phyloP scores from a whole-genome alignment of 768 basidiomycete species.

The Serendipita sp. region DNA sequence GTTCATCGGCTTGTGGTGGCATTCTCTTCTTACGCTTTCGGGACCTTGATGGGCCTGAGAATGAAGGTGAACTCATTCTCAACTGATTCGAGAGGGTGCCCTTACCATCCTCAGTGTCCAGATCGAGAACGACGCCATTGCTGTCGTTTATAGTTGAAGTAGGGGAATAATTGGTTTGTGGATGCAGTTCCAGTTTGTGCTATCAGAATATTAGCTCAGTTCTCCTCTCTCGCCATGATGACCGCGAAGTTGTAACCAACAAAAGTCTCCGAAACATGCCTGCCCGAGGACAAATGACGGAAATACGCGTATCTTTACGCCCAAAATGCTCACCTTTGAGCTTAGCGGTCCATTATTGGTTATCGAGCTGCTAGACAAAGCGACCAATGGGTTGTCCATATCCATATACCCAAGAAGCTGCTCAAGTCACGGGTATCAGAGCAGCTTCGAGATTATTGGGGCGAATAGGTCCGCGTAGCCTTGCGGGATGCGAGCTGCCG shows the following conservation, averaged over 20 bases:
- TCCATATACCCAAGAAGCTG: not conserved
- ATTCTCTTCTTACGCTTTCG: slow-evolving; percentile 19
- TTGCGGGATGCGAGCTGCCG: not conserved
- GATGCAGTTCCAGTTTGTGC: too few relatives aligned
- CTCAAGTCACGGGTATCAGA: not conserved
- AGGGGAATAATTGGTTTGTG: too few relatives aligned
- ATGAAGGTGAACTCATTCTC: slow-evolving; percentile 6
- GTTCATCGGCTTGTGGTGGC: slow-evolving; percentile 33
- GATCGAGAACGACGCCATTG: not conserved
- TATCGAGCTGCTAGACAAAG: not conserved
- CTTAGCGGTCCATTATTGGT: not conserved
- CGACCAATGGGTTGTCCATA: not conserved
- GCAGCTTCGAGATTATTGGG: not conserved
- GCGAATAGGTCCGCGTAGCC: not conserved
- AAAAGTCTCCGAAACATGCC: not conserved
- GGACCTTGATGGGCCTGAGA: not conserved
- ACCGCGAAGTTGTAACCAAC: not conserved
- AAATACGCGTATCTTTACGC: not conserved
- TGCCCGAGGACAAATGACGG: not conserved
- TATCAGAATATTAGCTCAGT: too few relatives aligned
- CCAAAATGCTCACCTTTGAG: not conserved
- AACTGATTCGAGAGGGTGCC: not conserved
- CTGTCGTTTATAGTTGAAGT: not conserved
- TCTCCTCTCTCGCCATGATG: not conserved
- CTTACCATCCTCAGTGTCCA: not conserved